Evolutionary conservation across 768 basidiomycete genomes (phyloP).

Genomic region (Leccinellum albellum): DNA sequence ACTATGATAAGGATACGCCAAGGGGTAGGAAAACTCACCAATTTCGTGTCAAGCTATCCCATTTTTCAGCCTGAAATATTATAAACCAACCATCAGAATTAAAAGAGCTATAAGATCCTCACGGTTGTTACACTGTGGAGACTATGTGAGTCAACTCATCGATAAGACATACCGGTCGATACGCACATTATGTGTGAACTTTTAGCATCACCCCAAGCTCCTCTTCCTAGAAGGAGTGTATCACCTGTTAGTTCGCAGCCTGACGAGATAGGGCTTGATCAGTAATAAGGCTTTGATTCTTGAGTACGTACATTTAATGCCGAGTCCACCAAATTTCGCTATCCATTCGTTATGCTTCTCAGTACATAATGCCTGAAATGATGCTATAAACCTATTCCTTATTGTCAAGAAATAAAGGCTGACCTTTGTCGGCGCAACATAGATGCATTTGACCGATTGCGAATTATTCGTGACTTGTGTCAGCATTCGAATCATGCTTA

Average conservation of each 20-base stretch:
- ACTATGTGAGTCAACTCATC: neutral
- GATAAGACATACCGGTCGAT: neutral
- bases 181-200: slow-evolving; percentile 75
- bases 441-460: slow-evolving; percentile 66
- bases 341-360: slow-evolving; percentile 86
- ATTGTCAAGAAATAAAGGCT: neutral
- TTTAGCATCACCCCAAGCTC: slow-evolving; percentile 71
- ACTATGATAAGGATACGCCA: neutral
- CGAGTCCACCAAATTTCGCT: slow-evolving; percentile 69
- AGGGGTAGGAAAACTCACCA: slow-evolving; percentile 55
- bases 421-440: slow-evolving; percentile 92
- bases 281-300: neutral
- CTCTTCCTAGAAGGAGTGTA: slow-evolving; percentile 62
- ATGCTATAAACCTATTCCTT: neutral
- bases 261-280: slow-evolving; percentile 26
- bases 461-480: slow-evolving; percentile 35
- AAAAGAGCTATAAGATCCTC: slow-evolving; percentile 13
- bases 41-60: slow-evolving; percentile 89
- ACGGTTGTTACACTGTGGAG: slow-evolving; percentile 71
- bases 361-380: slow-evolving; percentile 77
- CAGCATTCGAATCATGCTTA: slow-evolving; percentile 79
- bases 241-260: slow-evolving; percentile 93
- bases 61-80: slow-evolving; percentile 78
- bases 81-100: neutral
- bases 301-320: slow-evolving; percentile 61